Evolutionary conservation across 192 early-diverging fungal species (phyloP).

Genomic region (Dissophora ornata): DNA sequence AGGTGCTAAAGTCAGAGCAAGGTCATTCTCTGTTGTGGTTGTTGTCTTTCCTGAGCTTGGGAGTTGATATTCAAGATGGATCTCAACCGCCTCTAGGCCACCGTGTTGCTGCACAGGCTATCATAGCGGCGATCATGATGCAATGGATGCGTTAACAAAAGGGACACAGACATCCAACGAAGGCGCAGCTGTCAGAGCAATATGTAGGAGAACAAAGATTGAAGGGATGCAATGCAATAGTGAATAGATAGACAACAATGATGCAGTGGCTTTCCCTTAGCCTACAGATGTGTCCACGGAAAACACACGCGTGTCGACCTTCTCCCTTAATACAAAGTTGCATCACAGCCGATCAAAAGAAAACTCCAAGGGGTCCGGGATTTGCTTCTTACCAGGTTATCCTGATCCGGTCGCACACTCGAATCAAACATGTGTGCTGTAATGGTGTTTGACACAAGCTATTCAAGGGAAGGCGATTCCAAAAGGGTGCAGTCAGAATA

Average conservation of each 20-base stretch:
- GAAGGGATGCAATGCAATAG: background rate
- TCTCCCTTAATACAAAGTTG: background rate
- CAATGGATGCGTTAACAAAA: constrained; percentile 11
- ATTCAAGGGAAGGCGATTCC: constrained; percentile 6
- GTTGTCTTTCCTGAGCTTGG: too few species aligned
- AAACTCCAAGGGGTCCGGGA: background rate
- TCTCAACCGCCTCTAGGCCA: background rate
- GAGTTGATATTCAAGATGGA: too few species aligned
- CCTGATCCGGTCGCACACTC: constrained; percentile 14
- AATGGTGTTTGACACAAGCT: background rate
- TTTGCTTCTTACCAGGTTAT: constrained; percentile 2
- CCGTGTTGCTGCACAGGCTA: background rate
- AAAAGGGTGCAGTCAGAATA: background rate
- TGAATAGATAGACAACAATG: background rate
- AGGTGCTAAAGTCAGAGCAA: background rate
- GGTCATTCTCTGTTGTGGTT: too few species aligned
- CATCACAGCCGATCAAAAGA: background rate
- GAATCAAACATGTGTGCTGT: constrained; percentile 20
- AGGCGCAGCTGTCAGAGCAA: too few species aligned
- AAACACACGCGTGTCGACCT: background rate
- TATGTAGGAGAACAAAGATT: background rate
- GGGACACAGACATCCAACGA: too few species aligned
- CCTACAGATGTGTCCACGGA: background rate
- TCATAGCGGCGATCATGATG: constrained; percentile 7
- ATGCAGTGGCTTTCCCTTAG: background rate